Evolutionary conservation across 371 early-diverging fungal genomes (phyloP).

Genomic region (Actinomortierella wolfii): DNA sequence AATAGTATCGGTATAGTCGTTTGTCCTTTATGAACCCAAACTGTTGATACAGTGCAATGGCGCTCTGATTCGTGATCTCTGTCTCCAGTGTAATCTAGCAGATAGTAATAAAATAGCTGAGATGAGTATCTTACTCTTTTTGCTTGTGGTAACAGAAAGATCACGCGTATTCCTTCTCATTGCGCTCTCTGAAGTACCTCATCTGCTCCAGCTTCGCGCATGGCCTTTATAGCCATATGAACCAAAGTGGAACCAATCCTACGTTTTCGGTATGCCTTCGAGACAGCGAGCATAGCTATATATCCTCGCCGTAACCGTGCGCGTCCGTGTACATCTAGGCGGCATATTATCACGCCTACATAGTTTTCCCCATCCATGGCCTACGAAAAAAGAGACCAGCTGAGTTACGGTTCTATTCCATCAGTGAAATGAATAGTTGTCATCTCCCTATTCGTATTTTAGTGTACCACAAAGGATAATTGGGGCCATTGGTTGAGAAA

Average conservation of each 20-base stretch:
- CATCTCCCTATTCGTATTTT: not conserved
- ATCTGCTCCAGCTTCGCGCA: slow-evolving; percentile 82
- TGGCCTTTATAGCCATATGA: slow-evolving; percentile 68
- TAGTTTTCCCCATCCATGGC: slow-evolving; percentile 65
- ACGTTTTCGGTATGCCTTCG: slow-evolving; percentile 73
- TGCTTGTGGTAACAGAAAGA: not conserved
- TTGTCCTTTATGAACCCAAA: slow-evolving; percentile 95
- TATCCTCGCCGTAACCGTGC: slow-evolving; percentile 76
- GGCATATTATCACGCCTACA: slow-evolving; percentile 90
- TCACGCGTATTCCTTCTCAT: not conserved
- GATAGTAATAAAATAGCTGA: not conserved
- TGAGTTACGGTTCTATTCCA: not conserved
- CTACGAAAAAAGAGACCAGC: slow-evolving; percentile 32
- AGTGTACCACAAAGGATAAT: slow-evolving; percentile 77
- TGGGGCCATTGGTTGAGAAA: slow-evolving; percentile 92
- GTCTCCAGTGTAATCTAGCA: slow-evolving; percentile 87
- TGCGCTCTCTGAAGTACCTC: slow-evolving; percentile 62
- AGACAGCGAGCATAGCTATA: slow-evolving; percentile 96
- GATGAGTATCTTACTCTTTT: not conserved
- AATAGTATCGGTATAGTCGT: slow-evolving; percentile 87
- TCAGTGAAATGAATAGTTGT: not conserved
- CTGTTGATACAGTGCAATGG: slow-evolving; percentile 87
- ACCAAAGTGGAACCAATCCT: slow-evolving; percentile 85
- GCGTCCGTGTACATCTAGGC: slow-evolving; percentile 79
- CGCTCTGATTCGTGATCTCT: slow-evolving; percentile 87